phyloP scores from a whole-genome alignment of 192 early-diverging fungal species.

The Coemansia sp. region DNA sequence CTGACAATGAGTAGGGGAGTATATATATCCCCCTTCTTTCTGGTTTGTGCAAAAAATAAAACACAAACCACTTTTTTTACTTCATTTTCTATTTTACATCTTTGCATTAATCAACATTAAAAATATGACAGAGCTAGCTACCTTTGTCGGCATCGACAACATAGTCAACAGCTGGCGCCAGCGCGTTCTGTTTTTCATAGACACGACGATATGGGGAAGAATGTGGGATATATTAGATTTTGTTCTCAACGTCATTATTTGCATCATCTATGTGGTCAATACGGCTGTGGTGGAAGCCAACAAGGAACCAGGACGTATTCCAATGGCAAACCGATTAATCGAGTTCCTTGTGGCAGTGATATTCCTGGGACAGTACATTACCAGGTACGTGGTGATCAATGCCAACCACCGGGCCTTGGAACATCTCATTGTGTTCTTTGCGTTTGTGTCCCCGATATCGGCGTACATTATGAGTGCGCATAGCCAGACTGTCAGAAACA shows the following conservation, averaged over 20 bases:
- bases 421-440: constrained; percentile 44
- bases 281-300: constrained; percentile 34
- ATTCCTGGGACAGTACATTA: constrained; percentile 36
- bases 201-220: constrained; percentile 44
- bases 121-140: constrained; percentile 43
- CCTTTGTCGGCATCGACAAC: constrained; percentile 46
- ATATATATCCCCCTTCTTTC: too few relatives aligned
- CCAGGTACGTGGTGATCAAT: constrained; percentile 44
- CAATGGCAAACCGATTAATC: constrained; percentile 16
- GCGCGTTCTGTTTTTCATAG: constrained; percentile 42
- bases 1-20: neutral
- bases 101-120: neutral
- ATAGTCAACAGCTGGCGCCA: constrained; percentile 53
- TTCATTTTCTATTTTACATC: neutral
- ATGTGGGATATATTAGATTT: constrained; percentile 52
- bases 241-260: constrained; percentile 29
- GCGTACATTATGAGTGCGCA: constrained; percentile 36
- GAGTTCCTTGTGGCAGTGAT: constrained; percentile 39
- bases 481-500: constrained; percentile 22
- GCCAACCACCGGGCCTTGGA: constrained; percentile 35
- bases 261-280: constrained; percentile 43
- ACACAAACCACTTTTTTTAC: neutral
- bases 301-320: constrained; percentile 30
- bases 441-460: constrained; percentile 32
- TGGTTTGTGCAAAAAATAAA: too few relatives aligned